Percentiles rank a stretch among this genome's conserved stretches.
Evolutionary conservation across 1,284 basidiomycete species (phyloP).

Genomic region (Takashimella koratensis): DNA sequence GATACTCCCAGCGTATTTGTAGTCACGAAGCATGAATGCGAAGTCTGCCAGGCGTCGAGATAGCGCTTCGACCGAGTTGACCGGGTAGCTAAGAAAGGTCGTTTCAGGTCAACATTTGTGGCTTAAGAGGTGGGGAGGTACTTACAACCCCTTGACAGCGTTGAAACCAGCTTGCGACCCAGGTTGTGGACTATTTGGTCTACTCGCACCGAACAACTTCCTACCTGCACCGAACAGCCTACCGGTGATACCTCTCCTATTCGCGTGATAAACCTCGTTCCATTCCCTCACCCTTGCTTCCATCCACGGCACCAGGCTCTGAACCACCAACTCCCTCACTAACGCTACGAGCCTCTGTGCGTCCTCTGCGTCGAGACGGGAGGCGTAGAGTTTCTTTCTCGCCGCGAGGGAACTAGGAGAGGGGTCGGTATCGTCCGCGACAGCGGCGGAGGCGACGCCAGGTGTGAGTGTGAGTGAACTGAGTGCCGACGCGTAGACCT

Average conservation of each 20-base stretch:
- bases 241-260: constrained; percentile 80
- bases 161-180: constrained; percentile 37
- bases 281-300: constrained; percentile 88
- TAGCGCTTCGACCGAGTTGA: constrained; percentile 50
- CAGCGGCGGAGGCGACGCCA: constrained; percentile 18
- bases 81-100: constrained; percentile 51
- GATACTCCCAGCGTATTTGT: constrained; percentile 73
- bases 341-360: constrained; percentile 76
- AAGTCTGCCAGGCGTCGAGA: constrained; percentile 82
- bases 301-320: constrained; percentile 94
- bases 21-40: constrained; percentile 86
- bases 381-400: constrained; percentile 31
- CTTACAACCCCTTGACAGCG: constrained; percentile 43
- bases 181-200: constrained; percentile 41
- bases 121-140: too few species aligned
- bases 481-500: constrained; percentile 42
- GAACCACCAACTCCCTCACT: constrained; percentile 82
- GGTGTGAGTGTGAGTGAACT: constrained; percentile 39
- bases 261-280: constrained; percentile 87
- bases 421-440: constrained; percentile 13
- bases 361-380: constrained; percentile 65
- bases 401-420: constrained; percentile 14
- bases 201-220: constrained; percentile 52
- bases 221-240: constrained; percentile 71
- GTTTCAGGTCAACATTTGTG: too few species aligned